Percentiles rank a stretch among this genome's conserved stretches.
These are phyloP conservation scores for Sugiyamaella floridensis DNA, from an alignment of 805 yeast genomes.

Conservation along the genomic window DNA sequence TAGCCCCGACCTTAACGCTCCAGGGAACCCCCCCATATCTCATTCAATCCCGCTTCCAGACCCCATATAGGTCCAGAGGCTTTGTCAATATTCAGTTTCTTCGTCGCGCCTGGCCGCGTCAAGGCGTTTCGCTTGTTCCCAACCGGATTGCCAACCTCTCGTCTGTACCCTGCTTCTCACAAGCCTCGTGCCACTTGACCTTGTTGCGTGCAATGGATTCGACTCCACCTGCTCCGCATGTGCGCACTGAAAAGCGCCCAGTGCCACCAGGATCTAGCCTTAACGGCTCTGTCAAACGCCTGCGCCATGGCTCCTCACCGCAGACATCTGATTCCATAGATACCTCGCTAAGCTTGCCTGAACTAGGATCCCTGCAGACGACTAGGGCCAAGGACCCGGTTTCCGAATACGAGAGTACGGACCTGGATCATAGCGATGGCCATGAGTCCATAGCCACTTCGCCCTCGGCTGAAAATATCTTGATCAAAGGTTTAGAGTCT, in stretches of 20 bases:
- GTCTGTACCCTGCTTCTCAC: background rate
- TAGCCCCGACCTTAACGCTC: background rate
- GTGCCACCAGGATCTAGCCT: background rate
- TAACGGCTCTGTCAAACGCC: background rate
- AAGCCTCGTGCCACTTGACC: background rate
- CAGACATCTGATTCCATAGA: background rate
- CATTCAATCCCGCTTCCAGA: background rate
- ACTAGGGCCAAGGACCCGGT: background rate
- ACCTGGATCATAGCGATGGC: background rate
- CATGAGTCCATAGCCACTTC: background rate
- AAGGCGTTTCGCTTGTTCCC: background rate
- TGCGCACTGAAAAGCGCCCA: background rate
- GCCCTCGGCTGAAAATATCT: background rate
- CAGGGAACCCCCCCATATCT: background rate
- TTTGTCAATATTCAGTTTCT: background rate
- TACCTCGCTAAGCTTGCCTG: background rate
- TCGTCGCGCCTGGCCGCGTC: background rate
- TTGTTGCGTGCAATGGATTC: background rate
- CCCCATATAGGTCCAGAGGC: background rate
- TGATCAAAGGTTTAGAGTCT: slow-evolving; percentile 12
- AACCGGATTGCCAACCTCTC: background rate
- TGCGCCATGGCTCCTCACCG: background rate
- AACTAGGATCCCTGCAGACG: background rate
- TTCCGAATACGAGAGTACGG: background rate
- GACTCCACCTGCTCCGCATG: background rate